Evolutionary conservation across 768 basidiomycete species (phyloP), one percentile per base, ranked within the genome.

Genomic region (Rhodocollybia butyracea): DNA sequence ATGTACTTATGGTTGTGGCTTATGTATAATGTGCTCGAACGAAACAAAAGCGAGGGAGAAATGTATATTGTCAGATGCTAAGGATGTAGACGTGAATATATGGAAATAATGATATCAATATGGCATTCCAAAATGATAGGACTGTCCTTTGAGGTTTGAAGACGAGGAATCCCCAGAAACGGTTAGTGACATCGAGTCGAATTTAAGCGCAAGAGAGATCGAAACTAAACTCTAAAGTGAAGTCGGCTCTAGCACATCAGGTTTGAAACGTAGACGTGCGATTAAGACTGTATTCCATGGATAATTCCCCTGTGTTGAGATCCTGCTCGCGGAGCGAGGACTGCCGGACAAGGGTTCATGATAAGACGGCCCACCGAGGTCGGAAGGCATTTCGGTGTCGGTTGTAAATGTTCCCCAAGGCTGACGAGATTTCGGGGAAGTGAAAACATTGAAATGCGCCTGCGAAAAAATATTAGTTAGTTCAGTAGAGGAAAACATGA

Each of bases 331-430:
- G 12, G 73, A 79, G 13, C 70, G 63, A 3, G 69, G 68, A 39
- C 65, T 64, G n/a, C 62, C 66, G 46, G 69, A 62, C 27, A 61
- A 50, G 2, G 70, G 64, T 48, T 83, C 77, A 46, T 74, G 70
- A 59, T 83, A 83, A 2, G 66, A 70, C 0, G 80, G 81, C 3
- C 83, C 83, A 13, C 69, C 68, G 15, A 66, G 60, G 21, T 73
- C 75, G 3, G 68, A 68, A 10, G 73, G 63, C 8, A 74, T 62
- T 13, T 80, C 75, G 0, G 74, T 77, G 65, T 86, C 79, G 46
- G 81, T 79, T 2, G 83, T 81, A 66, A 89, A 91, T 15, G 77
- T 76, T 6, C 91, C 91, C 91, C 91, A 94, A 1, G 83, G 79
- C 41, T 83, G 77, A 3, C 84, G 83, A 29, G 64, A 62, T 55